Evolutionary conservation across 2,329 filamentous ascomycete species (phyloP).

Genomic region (Lasiodiplodia theobromae): DNA sequence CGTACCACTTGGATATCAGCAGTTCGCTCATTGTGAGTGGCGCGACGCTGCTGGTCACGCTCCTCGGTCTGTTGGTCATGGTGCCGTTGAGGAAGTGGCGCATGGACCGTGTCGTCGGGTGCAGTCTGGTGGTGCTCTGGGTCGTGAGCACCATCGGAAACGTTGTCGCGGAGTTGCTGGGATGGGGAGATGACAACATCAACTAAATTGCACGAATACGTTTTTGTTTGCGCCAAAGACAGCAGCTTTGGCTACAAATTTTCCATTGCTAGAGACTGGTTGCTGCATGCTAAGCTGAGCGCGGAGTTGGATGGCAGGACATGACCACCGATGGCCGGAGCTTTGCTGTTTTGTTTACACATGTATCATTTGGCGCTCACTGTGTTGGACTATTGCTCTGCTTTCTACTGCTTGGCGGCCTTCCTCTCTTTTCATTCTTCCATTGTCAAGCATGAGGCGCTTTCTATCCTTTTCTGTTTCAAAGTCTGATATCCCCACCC

Average conservation of each 20-base stretch:
- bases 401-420: neutral
- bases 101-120: slow-evolving; percentile 78
- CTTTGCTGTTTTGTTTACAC: neutral
- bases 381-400: neutral
- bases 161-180: slow-evolving; percentile 74
- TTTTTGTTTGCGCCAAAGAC: neutral
- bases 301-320: neutral
- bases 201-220: neutral
- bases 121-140: slow-evolving; percentile 82
- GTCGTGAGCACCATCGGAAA: slow-evolving; percentile 79
- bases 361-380: neutral
- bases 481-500: neutral
- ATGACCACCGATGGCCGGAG: neutral
- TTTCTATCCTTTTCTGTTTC: neutral
- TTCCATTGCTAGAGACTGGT: neutral
- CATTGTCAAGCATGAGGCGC: neutral
- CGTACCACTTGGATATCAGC: slow-evolving; percentile 84
- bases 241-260: neutral
- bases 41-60: slow-evolving; percentile 80
- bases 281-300: neutral
- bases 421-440: neutral
- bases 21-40: slow-evolving; percentile 86
- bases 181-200: slow-evolving; percentile 10
- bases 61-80: slow-evolving; percentile 77
- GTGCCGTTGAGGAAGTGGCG: slow-evolving; percentile 89